phyloP scores from a whole-genome alignment of 352 stramenopile genomes.

The Pythium chondricola region DNA sequence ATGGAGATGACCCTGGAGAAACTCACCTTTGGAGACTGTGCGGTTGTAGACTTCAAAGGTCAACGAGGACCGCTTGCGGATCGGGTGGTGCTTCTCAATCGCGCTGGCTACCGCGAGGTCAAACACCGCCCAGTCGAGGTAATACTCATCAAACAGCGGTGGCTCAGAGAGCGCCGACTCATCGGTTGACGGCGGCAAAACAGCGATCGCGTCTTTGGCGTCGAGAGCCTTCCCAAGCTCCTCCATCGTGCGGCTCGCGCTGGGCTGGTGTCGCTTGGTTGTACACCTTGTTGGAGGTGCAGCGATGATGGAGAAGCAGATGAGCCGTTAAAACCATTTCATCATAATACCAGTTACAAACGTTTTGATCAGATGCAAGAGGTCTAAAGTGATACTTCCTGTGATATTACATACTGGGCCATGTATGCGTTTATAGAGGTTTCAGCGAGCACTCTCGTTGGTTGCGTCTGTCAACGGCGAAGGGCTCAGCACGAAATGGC shows the following conservation, averaged over 20 bases:
- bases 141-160: slow-evolving; percentile 66
- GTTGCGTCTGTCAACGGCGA: slow-evolving; percentile 9
- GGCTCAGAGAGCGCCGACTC: background rate
- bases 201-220: slow-evolving; percentile 4
- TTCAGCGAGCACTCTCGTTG: slow-evolving; percentile 1
- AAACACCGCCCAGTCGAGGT: slow-evolving; percentile 69
- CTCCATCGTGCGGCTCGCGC: slow-evolving; percentile 6
- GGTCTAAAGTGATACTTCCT: background rate
- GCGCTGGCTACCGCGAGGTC: slow-evolving; percentile 53
- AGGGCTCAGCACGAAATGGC: slow-evolving; percentile 10
- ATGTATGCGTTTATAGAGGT: slow-evolving; percentile 15
- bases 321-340: background rate
- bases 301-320: background rate
- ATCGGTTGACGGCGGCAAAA: background rate
- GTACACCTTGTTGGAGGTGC: background rate
- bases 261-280: background rate
- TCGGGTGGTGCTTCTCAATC: slow-evolving; percentile 62
- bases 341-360: slow-evolving; percentile 1
- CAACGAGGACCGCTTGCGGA: slow-evolving; percentile 76
- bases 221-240: slow-evolving; percentile 15
- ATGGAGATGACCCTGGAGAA: too few relatives aligned
- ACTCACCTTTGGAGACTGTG: slow-evolving; percentile 66
- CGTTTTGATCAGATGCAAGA: background rate
- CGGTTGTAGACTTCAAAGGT: slow-evolving; percentile 85
- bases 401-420: background rate